Evolutionary conservation across 2,329 filamentous ascomycete genomes (phyloP).

Genomic region (Clonostachys sp.): DNA sequence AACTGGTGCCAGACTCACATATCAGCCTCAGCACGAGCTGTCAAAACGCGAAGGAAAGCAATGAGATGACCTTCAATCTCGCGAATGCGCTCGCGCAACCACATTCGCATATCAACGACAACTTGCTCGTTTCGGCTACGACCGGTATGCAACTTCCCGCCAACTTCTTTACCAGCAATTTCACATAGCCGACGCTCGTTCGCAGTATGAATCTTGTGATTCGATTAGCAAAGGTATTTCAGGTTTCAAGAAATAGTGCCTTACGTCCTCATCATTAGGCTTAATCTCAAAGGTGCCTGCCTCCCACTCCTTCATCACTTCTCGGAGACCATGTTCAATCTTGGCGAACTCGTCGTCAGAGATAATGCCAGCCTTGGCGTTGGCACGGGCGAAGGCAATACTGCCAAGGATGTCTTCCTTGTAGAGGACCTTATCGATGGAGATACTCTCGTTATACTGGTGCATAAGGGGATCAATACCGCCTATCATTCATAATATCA

Average conservation of each 20-base stretch:
- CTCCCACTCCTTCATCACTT: constrained; percentile 51
- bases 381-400: constrained; percentile 79
- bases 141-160: constrained; percentile 68
- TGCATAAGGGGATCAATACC: constrained; percentile 82
- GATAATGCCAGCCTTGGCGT: constrained; percentile 70
- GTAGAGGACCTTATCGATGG: constrained; percentile 74
- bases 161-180: constrained; percentile 65
- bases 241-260: constrained; percentile 3
- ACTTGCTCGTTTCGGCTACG: constrained; percentile 71
- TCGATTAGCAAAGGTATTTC: constrained; percentile 9
- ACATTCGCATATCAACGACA: constrained; percentile 72
- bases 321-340: constrained; percentile 67
- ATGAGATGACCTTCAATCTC: constrained; percentile 45
- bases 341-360: constrained; percentile 66
- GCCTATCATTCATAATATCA: constrained; percentile 4
- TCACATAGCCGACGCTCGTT: constrained; percentile 58
- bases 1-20: constrained; percentile 29
- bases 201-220: constrained; percentile 44
- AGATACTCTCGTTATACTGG: constrained; percentile 77
- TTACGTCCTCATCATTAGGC: constrained; percentile 49
- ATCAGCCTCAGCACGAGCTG: constrained; percentile 66
- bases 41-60: constrained; percentile 65
- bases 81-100: constrained; percentile 63
- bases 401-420: constrained; percentile 75
- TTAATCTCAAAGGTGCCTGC: constrained; percentile 43